Evolutionary conservation across 2,329 filamentous ascomycete species (phyloP).

Genomic region (Aspergillus spinulosporus): DNA sequence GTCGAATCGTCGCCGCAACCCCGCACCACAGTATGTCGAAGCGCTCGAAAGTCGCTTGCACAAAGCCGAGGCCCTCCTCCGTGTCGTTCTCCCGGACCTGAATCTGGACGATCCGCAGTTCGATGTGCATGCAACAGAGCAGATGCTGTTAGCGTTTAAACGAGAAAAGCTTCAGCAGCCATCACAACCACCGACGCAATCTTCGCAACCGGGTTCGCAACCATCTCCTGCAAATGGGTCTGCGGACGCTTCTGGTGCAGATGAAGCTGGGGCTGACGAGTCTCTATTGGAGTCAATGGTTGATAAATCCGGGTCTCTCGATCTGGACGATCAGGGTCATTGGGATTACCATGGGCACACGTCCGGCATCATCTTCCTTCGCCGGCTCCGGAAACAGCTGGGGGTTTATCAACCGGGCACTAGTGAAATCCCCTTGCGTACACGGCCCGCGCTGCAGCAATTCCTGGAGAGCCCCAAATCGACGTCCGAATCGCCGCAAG

Average conservation of each 20-base stretch:
- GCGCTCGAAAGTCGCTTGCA: slow-evolving; percentile 79
- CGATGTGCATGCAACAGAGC: slow-evolving; percentile 73
- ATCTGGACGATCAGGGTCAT: slow-evolving; percentile 85
- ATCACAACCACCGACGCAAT: slow-evolving; percentile 13
- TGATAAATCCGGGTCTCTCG: slow-evolving; percentile 83
- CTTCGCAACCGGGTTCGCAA: slow-evolving; percentile 6
- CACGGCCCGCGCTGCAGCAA: slow-evolving; percentile 53
- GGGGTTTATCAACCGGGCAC: slow-evolving; percentile 69
- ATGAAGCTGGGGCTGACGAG: slow-evolving; percentile 58
- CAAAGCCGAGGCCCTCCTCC: slow-evolving; percentile 76
- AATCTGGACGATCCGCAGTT: slow-evolving; percentile 82
- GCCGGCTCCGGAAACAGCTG: slow-evolving; percentile 83
- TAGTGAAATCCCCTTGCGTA: slow-evolving; percentile 56
- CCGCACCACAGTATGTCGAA: slow-evolving; percentile 89
- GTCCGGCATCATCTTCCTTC: slow-evolving; percentile 85
- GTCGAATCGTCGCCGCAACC: slow-evolving; percentile 85
- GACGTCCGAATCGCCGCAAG: slow-evolving; percentile 63
- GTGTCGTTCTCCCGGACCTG: slow-evolving; percentile 77
- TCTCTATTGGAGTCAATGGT: slow-evolving; percentile 90
- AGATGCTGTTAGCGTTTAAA: slow-evolving; percentile 53
- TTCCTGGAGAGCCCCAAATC: slow-evolving; percentile 71
- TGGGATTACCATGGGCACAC: slow-evolving; percentile 96
- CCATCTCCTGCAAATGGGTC: slow-evolving; percentile 22
- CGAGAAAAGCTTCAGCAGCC: slow-evolving; percentile 30
- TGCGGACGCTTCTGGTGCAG: slow-evolving; percentile 25